Base-by-base conservation (phyloP, 495 filamentous ascomycete species). In the Hyaloscypha finlandica region DNA sequence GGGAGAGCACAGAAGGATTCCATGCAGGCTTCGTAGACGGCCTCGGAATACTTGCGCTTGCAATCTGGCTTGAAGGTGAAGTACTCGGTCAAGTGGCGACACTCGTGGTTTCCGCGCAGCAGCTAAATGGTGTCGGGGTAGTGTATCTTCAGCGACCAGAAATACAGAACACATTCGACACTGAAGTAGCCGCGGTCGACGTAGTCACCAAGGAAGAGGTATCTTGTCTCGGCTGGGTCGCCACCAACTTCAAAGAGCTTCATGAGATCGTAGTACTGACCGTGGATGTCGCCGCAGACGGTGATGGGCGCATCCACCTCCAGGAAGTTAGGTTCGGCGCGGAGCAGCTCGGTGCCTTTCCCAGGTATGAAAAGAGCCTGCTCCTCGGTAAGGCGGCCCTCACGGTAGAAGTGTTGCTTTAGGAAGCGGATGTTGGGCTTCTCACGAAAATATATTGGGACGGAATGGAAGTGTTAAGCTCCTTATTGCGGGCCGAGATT, bases 51-150 rank as follows among this genome's bases (percentile, higher is more conserved):
- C 66, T 94, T 85, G 68, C 94, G 89, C 84, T 97, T 97, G 86
- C 94, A 98, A 78, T 98, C 94, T 76, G 97, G 94, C 82, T 98
- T 97, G 83, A 98, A 98, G 58, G 94, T 94, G 72, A 97, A 97
- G 79, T 97, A 97, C 78, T 94, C 93, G 81, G 97, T 98, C 83
- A 97, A 97, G 22, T 93, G 97, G 20, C 94, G 94, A 81, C 93
- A 97, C 77, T 98, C 94, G 83, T 98, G 94, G 85, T 97, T 98
- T 62, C 94, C 94, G 68, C 94, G 90, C 54, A 98, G 86, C 71
- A 98, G 89, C 82, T 97, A 98, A 85, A 98, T 97, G 84, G 97
- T 98, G 82, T 98, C 94, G 32, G 94, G 94, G 77, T 97, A 98
- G 82, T 97, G 97, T 84, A 98, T 97, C 87, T 98, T 98, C 86